Base-by-base conservation (phyloP, 768 basidiomycete species). In the Russula sp. region DNA sequence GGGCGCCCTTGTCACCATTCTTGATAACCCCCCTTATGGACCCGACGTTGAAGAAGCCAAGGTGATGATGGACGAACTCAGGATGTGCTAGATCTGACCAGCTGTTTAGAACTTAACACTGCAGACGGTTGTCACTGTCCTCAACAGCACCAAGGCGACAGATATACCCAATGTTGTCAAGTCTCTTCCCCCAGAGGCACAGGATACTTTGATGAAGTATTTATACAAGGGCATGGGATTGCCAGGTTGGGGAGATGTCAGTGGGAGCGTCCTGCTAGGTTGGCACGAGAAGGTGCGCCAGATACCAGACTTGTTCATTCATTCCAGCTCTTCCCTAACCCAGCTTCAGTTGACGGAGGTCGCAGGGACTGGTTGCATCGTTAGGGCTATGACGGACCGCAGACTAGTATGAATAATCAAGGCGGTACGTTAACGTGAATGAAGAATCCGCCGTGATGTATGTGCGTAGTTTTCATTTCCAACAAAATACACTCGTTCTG, bases 181-280 rank as follows among this genome's bases (percentile, higher is more conserved):
- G 70, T 73, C 80, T 0, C 80, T 98, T 35, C 81, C 86, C 3
- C 81, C 81, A 68, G 88, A 91, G 55, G 77, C 82, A 49, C 91
- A 94, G 70, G 96, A 97, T 71, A 90, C 87, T 37, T 80, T 98
- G 58, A 98, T 97, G 96, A 96, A 95, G 73, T 98, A 96, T 71
- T 78, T 98, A 16, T 98, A 98, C 83, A 98, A 98, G 77, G 95
- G 92, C 16, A 98, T 97, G 95, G 83, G 79, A 18, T 74, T 80
- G 70, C 77, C 80, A 2, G 85, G 79, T 16, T 79, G 82, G 73
- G 80, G 83, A 35, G 86, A 87, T 66, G 78, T 85, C 61, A 83
- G 79, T 68, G 84, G 85, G 48, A 86, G 84, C 66, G 84, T 87
- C 42, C 75, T 88, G 40, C 74, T 96, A 47, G 89, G 86, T 14